A percentile compares a stretch with the other conserved stretches of the same genome.
Conservation (phyloP, 2,329 filamentous ascomycete genomes). For the Pezicula rhizophila region DNA sequence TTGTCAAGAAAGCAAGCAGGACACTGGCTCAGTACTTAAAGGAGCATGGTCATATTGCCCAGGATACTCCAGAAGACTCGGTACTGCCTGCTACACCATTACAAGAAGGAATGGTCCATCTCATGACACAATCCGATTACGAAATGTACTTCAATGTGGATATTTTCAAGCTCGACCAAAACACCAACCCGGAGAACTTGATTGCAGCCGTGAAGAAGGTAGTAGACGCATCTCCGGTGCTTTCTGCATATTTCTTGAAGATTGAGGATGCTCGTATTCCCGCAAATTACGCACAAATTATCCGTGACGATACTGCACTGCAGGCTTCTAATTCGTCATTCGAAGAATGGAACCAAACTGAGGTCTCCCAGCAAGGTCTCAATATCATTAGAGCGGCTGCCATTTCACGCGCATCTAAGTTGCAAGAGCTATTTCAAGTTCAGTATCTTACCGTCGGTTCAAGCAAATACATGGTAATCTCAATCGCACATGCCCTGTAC, state of each 20-base stretch:
- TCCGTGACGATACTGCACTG: slow-evolving; percentile 26
- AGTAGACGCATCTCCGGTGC: slow-evolving; percentile 56
- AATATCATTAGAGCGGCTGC: slow-evolving; percentile 34
- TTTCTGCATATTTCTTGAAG: slow-evolving; percentile 68
- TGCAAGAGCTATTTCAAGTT: slow-evolving; percentile 43
- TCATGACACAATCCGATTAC: slow-evolving; percentile 72
- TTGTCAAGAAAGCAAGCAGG: slow-evolving; percentile 21
- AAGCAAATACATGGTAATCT: slow-evolving; percentile 49
- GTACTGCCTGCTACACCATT: slow-evolving; percentile 73
- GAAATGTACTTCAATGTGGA: slow-evolving; percentile 82
- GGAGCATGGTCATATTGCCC: slow-evolving; percentile 28
- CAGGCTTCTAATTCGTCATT: not conserved
- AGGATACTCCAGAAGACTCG: slow-evolving; percentile 39
- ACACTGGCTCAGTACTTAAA: slow-evolving; percentile 35
- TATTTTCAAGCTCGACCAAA: slow-evolving; percentile 52
- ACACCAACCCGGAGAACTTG: slow-evolving; percentile 51
- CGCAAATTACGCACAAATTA: slow-evolving; percentile 49
- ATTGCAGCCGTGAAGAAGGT: slow-evolving; percentile 56
- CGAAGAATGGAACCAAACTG: not conserved
- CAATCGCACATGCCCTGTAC: slow-evolving; percentile 81
- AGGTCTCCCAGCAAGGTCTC: slow-evolving; percentile 28
- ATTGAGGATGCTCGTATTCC: slow-evolving; percentile 55
- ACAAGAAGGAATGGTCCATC: slow-evolving; percentile 80
- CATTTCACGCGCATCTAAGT: slow-evolving; percentile 29
- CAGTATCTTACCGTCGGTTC: slow-evolving; percentile 31